Evolutionary conservation across 345 rosid genomes (phyloP).

Genomic region (Brassica nigra): DNA sequence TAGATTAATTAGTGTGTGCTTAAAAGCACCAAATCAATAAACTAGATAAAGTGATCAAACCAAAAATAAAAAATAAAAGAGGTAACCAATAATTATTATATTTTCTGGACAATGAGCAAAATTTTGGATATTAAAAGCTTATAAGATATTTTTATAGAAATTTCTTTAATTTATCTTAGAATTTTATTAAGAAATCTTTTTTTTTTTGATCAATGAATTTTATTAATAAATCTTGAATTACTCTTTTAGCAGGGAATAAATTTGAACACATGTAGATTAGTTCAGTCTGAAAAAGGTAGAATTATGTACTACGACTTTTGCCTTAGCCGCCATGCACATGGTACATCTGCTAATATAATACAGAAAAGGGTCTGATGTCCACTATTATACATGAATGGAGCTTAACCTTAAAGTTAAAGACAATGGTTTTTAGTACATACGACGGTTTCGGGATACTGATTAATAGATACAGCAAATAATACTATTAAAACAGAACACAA

Average conservation of each 20-base stretch:
- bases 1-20: too few relatives aligned
- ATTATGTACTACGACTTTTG: not conserved
- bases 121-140: not conserved
- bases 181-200: too few relatives aligned
- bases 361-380: not conserved
- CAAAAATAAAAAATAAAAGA: not conserved
- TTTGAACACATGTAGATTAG: not conserved
- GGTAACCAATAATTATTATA: not conserved
- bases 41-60: not conserved
- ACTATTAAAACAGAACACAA: too few relatives aligned
- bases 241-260: not conserved
- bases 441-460: not conserved
- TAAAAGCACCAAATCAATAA: too few relatives aligned
- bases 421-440: not conserved
- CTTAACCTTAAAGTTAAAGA: not conserved
- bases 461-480: too few relatives aligned
- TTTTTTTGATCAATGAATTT: too few relatives aligned
- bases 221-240: not conserved
- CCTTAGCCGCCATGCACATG: constrained; percentile 9
- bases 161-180: not conserved
- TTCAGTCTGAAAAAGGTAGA: not conserved
- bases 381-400: not conserved
- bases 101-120: not conserved
- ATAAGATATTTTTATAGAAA: not conserved
- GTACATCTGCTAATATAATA: constrained; percentile 7